Base-by-base conservation (phyloP, 2,329 filamentous ascomycete genomes). In the Paradendryphiella salina region DNA sequence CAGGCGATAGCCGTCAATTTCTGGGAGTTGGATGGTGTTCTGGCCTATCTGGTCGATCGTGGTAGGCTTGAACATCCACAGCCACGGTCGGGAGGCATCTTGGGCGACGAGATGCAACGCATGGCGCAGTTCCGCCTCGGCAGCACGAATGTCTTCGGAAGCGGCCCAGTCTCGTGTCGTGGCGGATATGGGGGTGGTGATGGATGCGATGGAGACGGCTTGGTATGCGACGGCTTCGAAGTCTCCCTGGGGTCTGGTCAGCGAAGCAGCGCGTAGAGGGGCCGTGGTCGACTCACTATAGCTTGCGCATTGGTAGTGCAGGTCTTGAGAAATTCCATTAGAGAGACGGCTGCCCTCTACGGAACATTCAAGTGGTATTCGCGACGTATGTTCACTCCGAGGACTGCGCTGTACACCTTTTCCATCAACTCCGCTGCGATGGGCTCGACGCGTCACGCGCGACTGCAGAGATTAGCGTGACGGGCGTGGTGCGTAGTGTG, bases 281-380 rank as follows among this genome's bases (percentile, higher is more conserved):
- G 9, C 4, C 1, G 17, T n/a, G 5, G 20, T 33, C n/a, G 17
- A 21, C 66, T 42, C 55, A 72, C 70, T 58, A 73, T 69, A 64
- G 65, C 67, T 61, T 72, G 70, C 65, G 69, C 71, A 66, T 72
- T 73, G 31, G 71, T 72, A 50, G 51, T 59, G 57, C 70, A 73
- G 31, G 64, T 65, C 52, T 64, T 71, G 63, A 70, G 65, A 69
- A 71, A 70, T 67, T 73, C 67, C 69, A 73, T 72, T 67, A 68
- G 69, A 68, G 60, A 67, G 60, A 59, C 54, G 31, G 57, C 50
- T 42, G 52, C 63, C 59, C 60, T 59, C 64, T 71, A 73, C 58
- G 71, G 71, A 69, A 73, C 66, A 57, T 64, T 59, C 67, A 65
- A 56, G 59, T 73, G 71, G 61, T 72, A 71, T 54, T 67, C 62